Evolutionary conservation across 495 filamentous ascomycete genomes (phyloP), one percentile per base, ranked within the genome.

Genomic region (Penicillium dipodomyicola): DNA sequence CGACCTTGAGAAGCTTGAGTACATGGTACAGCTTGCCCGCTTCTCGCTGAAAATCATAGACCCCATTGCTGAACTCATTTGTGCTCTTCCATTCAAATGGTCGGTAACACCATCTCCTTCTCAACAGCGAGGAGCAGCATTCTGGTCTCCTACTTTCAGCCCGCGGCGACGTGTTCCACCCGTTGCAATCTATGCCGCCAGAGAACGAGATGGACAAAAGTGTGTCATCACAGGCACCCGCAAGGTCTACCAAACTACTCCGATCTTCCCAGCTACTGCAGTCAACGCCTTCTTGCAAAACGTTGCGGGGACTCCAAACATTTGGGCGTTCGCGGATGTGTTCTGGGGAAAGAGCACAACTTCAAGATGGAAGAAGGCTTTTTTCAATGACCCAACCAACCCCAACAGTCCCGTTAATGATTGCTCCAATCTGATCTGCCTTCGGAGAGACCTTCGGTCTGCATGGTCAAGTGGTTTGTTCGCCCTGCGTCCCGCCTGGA

Each of bases 341-440:
- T 59, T 59, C 27, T 59, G 57, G 57, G 49, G 46, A 22, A 17
- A 5, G 2, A 29, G 8, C 4, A 55, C 42, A n/a, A 39, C 35
- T 25, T 25, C 54, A 17, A 27, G 57, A 15, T 59, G 57, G 57
- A 23, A 22, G 11, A 44, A 30, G 2, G 57, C 57, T 2, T 49
- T 42, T 12, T 57, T 47, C 33, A 58, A 54, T 22, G 22, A 52
- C 15, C 55, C 49, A 22, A 11, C 7, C 12, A 17, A 49, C n/a
- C 25, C 49, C 4, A 9, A 49, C 9, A 29, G 10, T 8, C 11
- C 44, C 11, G 45, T 48, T 1, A 44, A 42, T 44, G 55, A 49
- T 29, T 48, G 54, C 33, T 30, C 54, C 0, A 62, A 60, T 27
- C 45, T 62, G 35, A 62, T 62, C n/a, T 62, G 60, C 15, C 50